These are phyloP conservation scores for Vitis rotundifolia DNA, from an alignment of 164 flowering plant species.

Conservation along the genomic window DNA sequence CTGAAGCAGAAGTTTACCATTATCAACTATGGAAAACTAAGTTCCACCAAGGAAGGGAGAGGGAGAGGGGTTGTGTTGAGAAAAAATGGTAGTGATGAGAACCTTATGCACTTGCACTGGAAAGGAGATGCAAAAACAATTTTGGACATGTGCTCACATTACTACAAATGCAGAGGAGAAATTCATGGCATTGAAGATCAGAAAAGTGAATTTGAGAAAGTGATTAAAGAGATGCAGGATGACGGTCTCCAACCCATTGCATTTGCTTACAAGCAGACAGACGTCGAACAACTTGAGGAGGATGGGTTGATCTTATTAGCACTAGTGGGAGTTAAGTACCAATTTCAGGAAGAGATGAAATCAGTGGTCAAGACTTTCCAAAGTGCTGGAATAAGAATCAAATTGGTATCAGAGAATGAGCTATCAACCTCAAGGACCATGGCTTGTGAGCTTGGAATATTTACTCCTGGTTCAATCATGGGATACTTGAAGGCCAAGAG, in stretches of 20 bases:
- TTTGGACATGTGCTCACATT: conserved; percentile 25
- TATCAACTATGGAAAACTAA: not conserved
- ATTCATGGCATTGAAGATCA: conserved; percentile 8
- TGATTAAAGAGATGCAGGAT: conserved; percentile 10
- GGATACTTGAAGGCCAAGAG: conserved; percentile 16
- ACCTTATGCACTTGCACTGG: conserved; percentile 9
- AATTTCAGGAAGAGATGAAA: conserved; percentile 4
- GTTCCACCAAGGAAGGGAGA: conserved; percentile 2
- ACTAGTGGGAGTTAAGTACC: conserved; percentile 16
- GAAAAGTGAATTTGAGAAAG: conserved; percentile 4
- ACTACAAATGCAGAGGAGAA: conserved; percentile 21
- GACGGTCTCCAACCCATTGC: conserved; percentile 15
- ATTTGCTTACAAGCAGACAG: conserved; percentile 16
- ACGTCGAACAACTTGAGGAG: not conserved
- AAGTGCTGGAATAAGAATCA: conserved; percentile 20
- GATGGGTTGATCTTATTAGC: conserved; percentile 24
- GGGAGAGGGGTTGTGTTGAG: conserved; percentile 15
- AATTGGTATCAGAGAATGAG: conserved; percentile 23
- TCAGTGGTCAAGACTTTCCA: conserved; percentile 2
- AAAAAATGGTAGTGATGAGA: conserved; percentile 6
- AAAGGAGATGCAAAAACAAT: conserved; percentile 23
- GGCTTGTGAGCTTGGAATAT: conserved; percentile 12
- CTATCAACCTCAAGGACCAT: conserved; percentile 8
- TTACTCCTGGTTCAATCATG: not conserved
- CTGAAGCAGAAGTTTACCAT: not conserved